Evolutionary conservation across 1,284 basidiomycete species (phyloP), one percentile per base, ranked within the genome.

Genomic region (Cryptococcus sp.): DNA sequence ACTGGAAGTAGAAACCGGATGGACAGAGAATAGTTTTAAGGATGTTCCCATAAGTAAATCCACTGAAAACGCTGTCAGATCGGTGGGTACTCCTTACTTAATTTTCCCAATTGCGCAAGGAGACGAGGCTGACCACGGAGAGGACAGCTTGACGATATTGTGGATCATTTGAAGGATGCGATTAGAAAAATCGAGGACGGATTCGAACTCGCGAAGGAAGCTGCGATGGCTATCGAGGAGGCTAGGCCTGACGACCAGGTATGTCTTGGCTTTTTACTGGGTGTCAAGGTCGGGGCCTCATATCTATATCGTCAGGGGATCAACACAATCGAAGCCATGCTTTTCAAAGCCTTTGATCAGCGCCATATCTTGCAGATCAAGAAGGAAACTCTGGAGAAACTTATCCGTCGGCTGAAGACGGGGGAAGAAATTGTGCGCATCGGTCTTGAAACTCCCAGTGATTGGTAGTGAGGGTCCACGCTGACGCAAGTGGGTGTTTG

Each of bases 401-500:
- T 91, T 2, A 76, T 83, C 40, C 83, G 87, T 65, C 72, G 78
- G 39, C 71, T 89, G 20, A 74, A 79, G 11, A 76, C 71, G 50
- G 83, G 81, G 23, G 81, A 85, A 49, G 71, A 79, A 36, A 80
- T 89, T 51, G 88, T 89, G 67, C 82, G 75, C 9, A 33, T 50
- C 46, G 33, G 16, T 20, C 18, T 50, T 8, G 4, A 42, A 4
- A n/a, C 7, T 5, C 18, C 44, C 12, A 7, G 16, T 39, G 2
- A 18, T 9, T 33, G n/a, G n/a, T 9, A 5, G 28, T 33, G 5
- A 33, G 4, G 28, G 4, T 9, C 28, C 28, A 33, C 28, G 4
- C 28, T 33, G 45, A 58, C 16, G n/a, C n/a, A n/a, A n/a, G n/a
- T n/a, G n/a, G n/a, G n/a, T n/a, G n/a, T n/a, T n/a, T n/a, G n/a